Base-by-base conservation (phyloP, 129 eudicot species). In the Arctium minus region DNA sequence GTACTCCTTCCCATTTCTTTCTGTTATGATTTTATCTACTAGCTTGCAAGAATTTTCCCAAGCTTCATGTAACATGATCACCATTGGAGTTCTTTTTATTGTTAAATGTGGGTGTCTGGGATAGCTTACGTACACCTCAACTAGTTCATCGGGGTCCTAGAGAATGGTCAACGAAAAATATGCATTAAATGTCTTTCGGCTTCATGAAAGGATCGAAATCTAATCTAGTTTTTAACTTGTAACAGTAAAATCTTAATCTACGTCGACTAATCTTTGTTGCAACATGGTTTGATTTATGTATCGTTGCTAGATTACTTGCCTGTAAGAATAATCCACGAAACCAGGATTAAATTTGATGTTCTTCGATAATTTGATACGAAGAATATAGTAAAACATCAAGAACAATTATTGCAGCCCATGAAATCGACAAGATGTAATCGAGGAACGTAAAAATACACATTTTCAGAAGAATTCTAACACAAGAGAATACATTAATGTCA, bases 231-330 rank as follows among this genome's bases (percentile, higher is more conserved):
- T 36, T 17, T 5, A 72, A 35, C 8, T 37, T 72, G 46, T 15
- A 36, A 33, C 33, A n/a, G 9, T 50, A 30, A 3, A 32, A 17
- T 56, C 44, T 77, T 31, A 13, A 35, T 32, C 18, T 62, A 77
- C 29, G 70, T 6, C 29, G 46, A 39, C 48, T 40, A 22, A 36
- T 77, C 32, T 77, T 13, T 62, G 50, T 79, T 84, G 85, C 40
- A 80, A 48, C 72, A n/a, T 12, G 8, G 80, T 18, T 65, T 48
- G 31, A 77, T 80, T 60, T 11, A 35, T 27, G 48, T 12, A 13
- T 3, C 4, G 29, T 8, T 81, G 75, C 72, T 8, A 15, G 13
- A 70, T 75, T 85, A 53, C 46, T 79, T 33, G 36, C 86, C 85
- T 78, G 81, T 65, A 84, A 71, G 60, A 27, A 79, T 48, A 10